These are phyloP conservation scores for Gleditsia sinensis DNA, from an alignment of 306 rosid species.

Conservation along the genomic window DNA sequence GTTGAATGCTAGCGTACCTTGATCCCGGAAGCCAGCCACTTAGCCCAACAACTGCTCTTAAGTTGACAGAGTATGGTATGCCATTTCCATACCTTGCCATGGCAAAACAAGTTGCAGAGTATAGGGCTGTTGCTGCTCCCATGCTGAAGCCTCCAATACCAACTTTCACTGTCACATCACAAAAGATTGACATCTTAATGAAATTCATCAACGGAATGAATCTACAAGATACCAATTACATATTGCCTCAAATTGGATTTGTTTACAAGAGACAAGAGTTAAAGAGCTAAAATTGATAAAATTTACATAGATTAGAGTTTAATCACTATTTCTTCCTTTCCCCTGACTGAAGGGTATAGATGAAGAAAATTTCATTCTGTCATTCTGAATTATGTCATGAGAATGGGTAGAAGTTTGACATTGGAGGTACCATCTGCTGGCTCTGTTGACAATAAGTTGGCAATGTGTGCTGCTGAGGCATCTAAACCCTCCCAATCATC, in stretches of 20 bases:
- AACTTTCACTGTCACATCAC: constrained; percentile 91
- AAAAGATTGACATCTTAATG: not conserved
- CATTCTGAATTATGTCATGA: not conserved
- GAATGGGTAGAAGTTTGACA: not conserved
- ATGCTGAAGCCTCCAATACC: constrained; percentile 98
- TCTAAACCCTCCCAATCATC: constrained; percentile 99
- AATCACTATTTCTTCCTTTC: not conserved
- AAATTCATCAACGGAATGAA: constrained; percentile 19
- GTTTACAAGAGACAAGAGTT: not conserved
- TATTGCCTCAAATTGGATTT: not conserved
- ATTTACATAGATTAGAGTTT: not conserved
- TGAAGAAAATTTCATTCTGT: not conserved
- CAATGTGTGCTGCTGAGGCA: constrained; percentile 94
- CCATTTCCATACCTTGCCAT: constrained; percentile 88
- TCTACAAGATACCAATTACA: not conserved
- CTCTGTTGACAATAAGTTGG: constrained; percentile 88
- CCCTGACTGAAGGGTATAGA: not conserved
- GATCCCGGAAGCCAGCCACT: constrained; percentile 99
- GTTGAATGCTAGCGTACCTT: constrained; percentile 56
- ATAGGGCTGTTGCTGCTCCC: constrained; percentile 97
- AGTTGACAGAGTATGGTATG: constrained; percentile 72
- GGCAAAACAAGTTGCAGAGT: constrained; percentile 96
- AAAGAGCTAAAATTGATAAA: not conserved
- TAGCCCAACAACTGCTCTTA: constrained; percentile 87
- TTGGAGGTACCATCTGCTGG: constrained; percentile 83